Conservation (phyloP, 257 asterid species). For the Jaltomata sinuosa region DNA sequence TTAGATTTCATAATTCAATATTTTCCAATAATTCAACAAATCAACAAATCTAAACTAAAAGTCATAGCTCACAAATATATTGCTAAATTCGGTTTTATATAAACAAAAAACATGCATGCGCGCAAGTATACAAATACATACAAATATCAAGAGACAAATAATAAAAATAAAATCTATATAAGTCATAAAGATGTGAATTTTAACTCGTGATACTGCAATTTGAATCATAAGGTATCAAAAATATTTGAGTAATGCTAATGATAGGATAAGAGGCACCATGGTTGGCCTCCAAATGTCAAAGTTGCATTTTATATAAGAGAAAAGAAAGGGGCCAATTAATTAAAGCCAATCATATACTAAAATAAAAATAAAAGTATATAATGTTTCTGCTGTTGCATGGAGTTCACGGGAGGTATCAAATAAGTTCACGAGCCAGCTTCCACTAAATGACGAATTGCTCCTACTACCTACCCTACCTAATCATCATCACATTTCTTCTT, state of each 20-base stretch:
- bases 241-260: background rate
- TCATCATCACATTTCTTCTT: background rate
- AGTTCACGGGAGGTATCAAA: slow-evolving; percentile 37
- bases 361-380: background rate
- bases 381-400: slow-evolving; percentile 17
- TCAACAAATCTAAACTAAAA: too few relatives aligned
- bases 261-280: background rate
- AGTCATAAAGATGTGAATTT: background rate
- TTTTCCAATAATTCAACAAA: too few relatives aligned
- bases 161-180: background rate
- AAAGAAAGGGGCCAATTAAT: background rate
- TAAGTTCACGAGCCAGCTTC: slow-evolving; percentile 45
- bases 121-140: background rate
- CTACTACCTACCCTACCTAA: slow-evolving; percentile 5
- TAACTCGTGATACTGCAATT: background rate
- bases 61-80: too few relatives aligned
- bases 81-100: too few relatives aligned
- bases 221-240: background rate
- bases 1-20: too few relatives aligned
- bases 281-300: background rate
- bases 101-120: background rate
- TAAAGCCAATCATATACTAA: background rate
- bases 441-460: slow-evolving; percentile 30
- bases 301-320: background rate
- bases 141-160: background rate